These are phyloP conservation scores for Rhododendron vialii DNA, from an alignment of 148 eudicot genomes.

Conservation along the genomic window DNA sequence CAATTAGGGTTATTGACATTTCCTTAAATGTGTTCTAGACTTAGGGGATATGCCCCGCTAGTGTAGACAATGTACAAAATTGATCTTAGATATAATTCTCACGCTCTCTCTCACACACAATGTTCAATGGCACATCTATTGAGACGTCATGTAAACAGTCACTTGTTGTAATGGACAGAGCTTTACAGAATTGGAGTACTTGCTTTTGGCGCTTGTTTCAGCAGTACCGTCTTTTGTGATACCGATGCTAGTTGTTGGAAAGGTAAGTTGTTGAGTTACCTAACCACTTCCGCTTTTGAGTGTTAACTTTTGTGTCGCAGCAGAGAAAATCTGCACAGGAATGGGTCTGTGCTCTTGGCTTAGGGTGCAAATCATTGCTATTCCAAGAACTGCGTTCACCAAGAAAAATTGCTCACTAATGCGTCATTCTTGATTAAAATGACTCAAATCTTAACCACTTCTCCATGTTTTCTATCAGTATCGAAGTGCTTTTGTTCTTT, in stretches of 20 bases:
- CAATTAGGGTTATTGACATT: background rate
- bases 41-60: background rate
- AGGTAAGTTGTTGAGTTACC: conserved; percentile 41
- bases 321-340: background rate
- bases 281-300: background rate
- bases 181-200: conserved; percentile 86
- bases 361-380: background rate
- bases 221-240: conserved; percentile 78
- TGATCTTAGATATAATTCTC: background rate
- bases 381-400: background rate
- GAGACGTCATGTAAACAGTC: background rate
- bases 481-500: background rate
- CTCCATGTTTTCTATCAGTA: background rate
- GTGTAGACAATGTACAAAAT: background rate
- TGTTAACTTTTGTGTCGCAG: background rate
- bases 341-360: conserved; percentile 1
- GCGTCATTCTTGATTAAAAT: background rate
- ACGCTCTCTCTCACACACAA: background rate
- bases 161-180: conserved; percentile 42
- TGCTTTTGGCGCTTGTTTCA: conserved; percentile 75
- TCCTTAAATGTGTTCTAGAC: background rate
- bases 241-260: conserved; percentile 72
- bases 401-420: background rate
- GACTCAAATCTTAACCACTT: background rate
- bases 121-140: background rate